These are phyloP conservation scores for Neonectria coccinea DNA, from an alignment of 2,329 filamentous ascomycete genomes.

Conservation along the genomic window DNA sequence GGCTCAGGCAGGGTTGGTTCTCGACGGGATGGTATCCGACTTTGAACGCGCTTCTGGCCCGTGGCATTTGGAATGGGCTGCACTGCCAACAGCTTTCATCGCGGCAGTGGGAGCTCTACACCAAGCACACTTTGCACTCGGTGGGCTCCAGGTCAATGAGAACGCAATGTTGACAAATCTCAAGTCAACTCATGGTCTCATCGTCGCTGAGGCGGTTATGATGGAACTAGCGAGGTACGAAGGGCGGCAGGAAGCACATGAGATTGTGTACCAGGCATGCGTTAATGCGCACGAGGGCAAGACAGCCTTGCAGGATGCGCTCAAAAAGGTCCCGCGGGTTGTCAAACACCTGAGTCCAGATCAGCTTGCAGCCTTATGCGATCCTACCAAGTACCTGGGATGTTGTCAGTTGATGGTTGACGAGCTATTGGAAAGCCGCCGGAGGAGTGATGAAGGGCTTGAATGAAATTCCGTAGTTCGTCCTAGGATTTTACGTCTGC, in stretches of 20 bases:
- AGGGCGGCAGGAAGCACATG: constrained; percentile 66
- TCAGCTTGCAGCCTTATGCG: constrained; percentile 23
- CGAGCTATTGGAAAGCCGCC: constrained; percentile 16
- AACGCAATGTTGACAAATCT: background rate
- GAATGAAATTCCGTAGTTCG: background rate
- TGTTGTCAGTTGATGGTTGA: constrained; percentile 36
- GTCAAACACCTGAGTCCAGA: constrained; percentile 13
- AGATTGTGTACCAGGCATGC: constrained; percentile 67
- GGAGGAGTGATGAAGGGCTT: background rate
- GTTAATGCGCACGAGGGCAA: constrained; percentile 22
- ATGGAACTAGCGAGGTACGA: constrained; percentile 65
- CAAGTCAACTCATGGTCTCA: constrained; percentile 60
- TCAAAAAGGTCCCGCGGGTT: constrained; percentile 17
- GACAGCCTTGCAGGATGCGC: constrained; percentile 19
- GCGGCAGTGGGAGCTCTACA: constrained; percentile 63
- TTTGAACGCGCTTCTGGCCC: constrained; percentile 69
- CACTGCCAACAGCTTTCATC: constrained; percentile 66
- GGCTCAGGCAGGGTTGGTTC: constrained; percentile 62
- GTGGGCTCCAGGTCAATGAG: constrained; percentile 62
- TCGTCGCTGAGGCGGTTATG: constrained; percentile 70
- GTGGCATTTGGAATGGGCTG: constrained; percentile 70
- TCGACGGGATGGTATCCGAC: constrained; percentile 69
- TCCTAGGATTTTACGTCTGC: background rate
- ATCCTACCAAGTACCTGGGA: constrained; percentile 33
- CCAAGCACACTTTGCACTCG: constrained; percentile 65